phyloP scores from a whole-genome alignment of 441 rosid species.

The Populus trichocarpa region DNA sequence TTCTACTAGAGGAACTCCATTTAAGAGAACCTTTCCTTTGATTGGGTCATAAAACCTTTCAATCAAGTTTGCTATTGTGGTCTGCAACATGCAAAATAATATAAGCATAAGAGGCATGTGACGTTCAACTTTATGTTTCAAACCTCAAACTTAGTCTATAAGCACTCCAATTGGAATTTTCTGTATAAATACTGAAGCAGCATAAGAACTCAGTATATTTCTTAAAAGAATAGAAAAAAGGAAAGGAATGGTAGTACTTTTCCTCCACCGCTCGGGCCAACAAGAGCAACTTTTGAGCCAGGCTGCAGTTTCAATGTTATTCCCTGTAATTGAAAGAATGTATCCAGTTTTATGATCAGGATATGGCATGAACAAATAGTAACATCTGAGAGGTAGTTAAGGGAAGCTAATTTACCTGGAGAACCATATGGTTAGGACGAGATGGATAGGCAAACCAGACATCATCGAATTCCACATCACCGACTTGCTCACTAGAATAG shows the following conservation, averaged over 20 bases:
- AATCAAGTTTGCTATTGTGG: conserved; percentile 83
- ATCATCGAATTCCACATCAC: conserved; percentile 82
- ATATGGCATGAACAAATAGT: not conserved
- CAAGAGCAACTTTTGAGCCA: conserved; percentile 90
- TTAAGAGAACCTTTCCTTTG: conserved; percentile 74
- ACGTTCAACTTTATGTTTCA: not conserved
- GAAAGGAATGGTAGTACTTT: conserved; percentile 56
- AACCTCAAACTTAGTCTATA: not conserved
- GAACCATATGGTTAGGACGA: conserved; percentile 86
- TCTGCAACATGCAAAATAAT: conserved; percentile 42
- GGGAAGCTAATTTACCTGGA: conserved; percentile 52
- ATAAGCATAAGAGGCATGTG: not conserved
- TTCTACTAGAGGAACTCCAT: conserved; percentile 78
- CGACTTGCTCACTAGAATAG: conserved; percentile 58
- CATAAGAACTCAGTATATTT: not conserved
- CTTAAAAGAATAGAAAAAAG: not conserved
- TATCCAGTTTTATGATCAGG: not conserved
- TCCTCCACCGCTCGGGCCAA: conserved; percentile 99
- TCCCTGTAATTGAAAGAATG: conserved; percentile 48
- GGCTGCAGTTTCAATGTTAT: conserved; percentile 75
- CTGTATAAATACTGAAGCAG: not conserved
- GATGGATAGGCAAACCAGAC: conserved; percentile 98
- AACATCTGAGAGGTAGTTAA: not conserved
- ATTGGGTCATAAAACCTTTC: conserved; percentile 92
- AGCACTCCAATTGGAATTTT: not conserved